Percentiles rank a stretch among this genome's conserved stretches.
Evolutionary conservation across 768 basidiomycete genomes (phyloP).

Genomic region (Mycena alexandri): DNA sequence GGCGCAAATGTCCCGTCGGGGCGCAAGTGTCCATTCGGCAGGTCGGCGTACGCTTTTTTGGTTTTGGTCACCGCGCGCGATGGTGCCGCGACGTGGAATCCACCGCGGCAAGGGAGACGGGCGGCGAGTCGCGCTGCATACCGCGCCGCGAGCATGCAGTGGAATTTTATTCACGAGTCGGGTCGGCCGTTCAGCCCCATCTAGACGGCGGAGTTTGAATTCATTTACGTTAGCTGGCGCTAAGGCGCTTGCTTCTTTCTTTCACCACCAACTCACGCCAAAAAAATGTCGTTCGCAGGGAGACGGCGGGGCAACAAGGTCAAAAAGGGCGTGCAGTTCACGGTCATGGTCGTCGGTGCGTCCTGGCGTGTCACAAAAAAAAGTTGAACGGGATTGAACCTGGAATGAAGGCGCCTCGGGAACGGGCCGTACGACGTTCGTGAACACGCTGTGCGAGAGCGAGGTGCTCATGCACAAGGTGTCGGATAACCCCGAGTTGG

Average conservation of each 20-base stretch:
- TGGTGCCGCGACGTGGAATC: neutral
- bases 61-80: conserved; percentile 43
- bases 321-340: conserved; percentile 99
- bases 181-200: too few species aligned
- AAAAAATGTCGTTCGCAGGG: conserved; percentile 86
- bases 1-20: conserved; percentile 46
- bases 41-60: conserved; percentile 59
- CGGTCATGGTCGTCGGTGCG: conserved; percentile 97
- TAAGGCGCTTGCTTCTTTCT: conserved; percentile 43
- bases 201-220: conserved; percentile 46
- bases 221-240: conserved; percentile 33
- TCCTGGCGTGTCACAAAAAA: conserved; percentile 28
- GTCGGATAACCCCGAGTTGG: conserved; percentile 85
- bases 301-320: conserved; percentile 93
- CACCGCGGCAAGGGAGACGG: neutral
- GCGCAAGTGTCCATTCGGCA: conserved; percentile 53
- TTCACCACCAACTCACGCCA: conserved; percentile 30
- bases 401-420: conserved; percentile 87
- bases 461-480: conserved; percentile 92
- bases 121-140: conserved; percentile 12
- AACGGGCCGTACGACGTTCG: conserved; percentile 97
- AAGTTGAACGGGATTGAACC: conserved; percentile 21
- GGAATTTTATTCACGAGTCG: conserved; percentile 35
- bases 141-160: conserved; percentile 28
- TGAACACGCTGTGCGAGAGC: conserved; percentile 98